Evolutionary conservation across 495 filamentous ascomycete genomes (phyloP).

Genomic region (Saxophila tyrrhenica): DNA sequence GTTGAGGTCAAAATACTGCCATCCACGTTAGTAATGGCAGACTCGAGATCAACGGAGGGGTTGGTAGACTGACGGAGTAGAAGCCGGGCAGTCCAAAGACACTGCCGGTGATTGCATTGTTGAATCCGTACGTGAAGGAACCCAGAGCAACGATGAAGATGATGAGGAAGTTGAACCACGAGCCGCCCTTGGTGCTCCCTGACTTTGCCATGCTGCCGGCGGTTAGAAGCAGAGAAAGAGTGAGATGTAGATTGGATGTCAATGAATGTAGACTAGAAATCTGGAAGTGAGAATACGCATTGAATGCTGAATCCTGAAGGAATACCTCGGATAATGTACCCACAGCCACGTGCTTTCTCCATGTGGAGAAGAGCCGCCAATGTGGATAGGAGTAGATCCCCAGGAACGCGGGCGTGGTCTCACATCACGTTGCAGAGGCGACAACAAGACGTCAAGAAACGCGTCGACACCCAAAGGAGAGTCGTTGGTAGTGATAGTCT

Average conservation of each 20-base stretch:
- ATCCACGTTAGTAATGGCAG: too few species aligned
- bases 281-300: not conserved
- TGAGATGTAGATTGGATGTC: not conserved
- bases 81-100: conserved; percentile 16
- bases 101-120: conserved; percentile 15
- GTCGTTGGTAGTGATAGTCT: too few species aligned
- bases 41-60: not conserved
- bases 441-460: too few species aligned
- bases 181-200: not conserved
- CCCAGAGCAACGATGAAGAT: conserved; percentile 18
- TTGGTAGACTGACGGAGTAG: conserved; percentile 1
- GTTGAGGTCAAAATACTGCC: conserved; percentile 14
- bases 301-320: not conserved
- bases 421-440: too few species aligned
- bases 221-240: not conserved
- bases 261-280: too few species aligned
- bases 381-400: too few species aligned
- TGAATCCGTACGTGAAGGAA: conserved; percentile 20
- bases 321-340: not conserved
- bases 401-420: too few species aligned
- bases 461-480: too few species aligned
- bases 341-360: not conserved
- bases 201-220: not conserved
- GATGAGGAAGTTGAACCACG: conserved; percentile 11
- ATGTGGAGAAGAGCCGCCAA: conserved; percentile 1